Percentiles rank a stretch among this genome's conserved stretches.
Evolutionary conservation across 495 filamentous ascomycete genomes (phyloP).

Genomic region (Aspergillus conjunctus): DNA sequence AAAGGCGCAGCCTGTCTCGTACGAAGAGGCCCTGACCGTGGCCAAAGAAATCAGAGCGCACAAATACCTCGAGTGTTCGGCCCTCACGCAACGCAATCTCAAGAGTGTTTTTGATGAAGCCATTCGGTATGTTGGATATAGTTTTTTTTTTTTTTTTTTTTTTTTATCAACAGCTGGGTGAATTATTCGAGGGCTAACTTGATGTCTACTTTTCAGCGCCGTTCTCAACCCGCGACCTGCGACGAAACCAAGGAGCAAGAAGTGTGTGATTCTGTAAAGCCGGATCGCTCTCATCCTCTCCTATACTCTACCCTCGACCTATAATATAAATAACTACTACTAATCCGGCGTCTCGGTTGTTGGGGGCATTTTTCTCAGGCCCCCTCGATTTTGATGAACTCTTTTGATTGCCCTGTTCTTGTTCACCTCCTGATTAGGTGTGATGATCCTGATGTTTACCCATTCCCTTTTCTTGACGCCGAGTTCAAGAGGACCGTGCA

Average conservation of each 20-base stretch:
- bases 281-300: constrained; percentile 4
- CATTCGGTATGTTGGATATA: constrained; percentile 66
- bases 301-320: constrained; percentile 16
- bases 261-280: constrained; percentile 76
- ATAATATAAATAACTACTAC: constrained; percentile 51
- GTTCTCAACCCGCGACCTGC: constrained; percentile 77
- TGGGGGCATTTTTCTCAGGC: constrained; percentile 22
- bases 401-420: constrained; percentile 16
- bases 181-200: constrained; percentile 7
- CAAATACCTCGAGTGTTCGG: constrained; percentile 98
- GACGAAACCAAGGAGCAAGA: constrained; percentile 64
- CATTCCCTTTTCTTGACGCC: constrained; percentile 1
- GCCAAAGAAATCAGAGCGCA: constrained; percentile 90
- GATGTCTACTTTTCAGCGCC: constrained; percentile 55
- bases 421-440: constrained; percentile 19
- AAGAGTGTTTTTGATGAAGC: constrained; percentile 99
- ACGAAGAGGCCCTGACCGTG: constrained; percentile 80
- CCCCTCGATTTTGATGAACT: constrained; percentile 33
- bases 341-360: constrained; percentile 50
- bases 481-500: constrained; percentile 13
- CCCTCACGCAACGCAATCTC: constrained; percentile 89
- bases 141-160: no score
- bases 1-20: constrained; percentile 89
- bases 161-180: neutral
- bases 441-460: constrained; percentile 23